Percentiles rank a stretch among this genome's conserved stretches.
Conservation (phyloP, 2,329 filamentous ascomycete species). For the Teratosphaeria zuluensis region DNA sequence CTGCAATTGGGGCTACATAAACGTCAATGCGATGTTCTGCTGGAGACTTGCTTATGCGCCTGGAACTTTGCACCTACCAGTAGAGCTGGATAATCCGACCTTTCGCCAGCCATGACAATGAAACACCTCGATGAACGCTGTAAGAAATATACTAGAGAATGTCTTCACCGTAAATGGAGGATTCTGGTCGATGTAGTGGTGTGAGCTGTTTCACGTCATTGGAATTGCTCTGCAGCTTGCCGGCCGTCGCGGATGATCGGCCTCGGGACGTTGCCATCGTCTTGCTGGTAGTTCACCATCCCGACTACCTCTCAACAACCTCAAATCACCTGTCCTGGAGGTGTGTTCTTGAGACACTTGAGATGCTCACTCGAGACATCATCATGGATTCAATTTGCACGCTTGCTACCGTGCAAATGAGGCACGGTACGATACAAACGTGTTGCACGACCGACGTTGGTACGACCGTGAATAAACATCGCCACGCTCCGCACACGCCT, state of each 20-base stretch:
- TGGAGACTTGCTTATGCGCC: not conserved
- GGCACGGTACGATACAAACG: too few species aligned
- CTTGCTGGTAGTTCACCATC: not conserved
- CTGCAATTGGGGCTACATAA: conserved; percentile 61
- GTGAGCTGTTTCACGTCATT: not conserved
- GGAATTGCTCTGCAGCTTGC: not conserved
- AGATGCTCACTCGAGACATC: not conserved
- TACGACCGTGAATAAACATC: too few species aligned
- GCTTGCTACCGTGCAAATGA: too few species aligned
- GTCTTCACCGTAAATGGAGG: not conserved
- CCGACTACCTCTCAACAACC: not conserved
- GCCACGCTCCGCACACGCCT: too few species aligned
- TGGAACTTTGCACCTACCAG: conserved; percentile 55
- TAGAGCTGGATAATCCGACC: conserved; percentile 87
- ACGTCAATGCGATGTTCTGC: conserved; percentile 1
- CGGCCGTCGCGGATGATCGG: not conserved
- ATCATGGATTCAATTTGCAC: too few species aligned
- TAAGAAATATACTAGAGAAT: not conserved
- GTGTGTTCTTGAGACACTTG: not conserved
- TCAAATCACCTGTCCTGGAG: not conserved
- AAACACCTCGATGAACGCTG: not conserved
- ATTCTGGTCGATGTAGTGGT: not conserved
- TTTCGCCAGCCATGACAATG: conserved; percentile 42
- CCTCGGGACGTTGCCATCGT: not conserved
- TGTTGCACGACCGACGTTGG: too few species aligned